phyloP scores from a whole-genome alignment of 2,329 filamentous ascomycete genomes.

The Penicillium sp. region DNA sequence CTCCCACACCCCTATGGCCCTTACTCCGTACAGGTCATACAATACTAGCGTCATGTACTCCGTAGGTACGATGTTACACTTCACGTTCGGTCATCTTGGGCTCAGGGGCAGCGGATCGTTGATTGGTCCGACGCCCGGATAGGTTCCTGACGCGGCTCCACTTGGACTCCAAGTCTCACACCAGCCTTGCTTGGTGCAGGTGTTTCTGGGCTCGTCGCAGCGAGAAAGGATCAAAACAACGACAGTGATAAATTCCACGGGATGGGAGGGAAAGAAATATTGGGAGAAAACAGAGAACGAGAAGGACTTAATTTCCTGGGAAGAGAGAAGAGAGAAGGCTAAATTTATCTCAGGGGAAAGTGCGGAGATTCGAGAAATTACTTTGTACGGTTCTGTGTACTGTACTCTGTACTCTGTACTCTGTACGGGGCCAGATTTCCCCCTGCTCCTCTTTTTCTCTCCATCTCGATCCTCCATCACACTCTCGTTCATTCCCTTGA shows the following conservation, averaged over 20 bases:
- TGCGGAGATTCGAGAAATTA: constrained; percentile 6
- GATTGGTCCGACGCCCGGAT: constrained; percentile 17
- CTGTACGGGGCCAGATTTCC: constrained; percentile 14
- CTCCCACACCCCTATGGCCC: background rate
- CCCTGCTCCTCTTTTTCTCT: constrained; percentile 20
- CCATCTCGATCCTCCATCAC: constrained; percentile 14
- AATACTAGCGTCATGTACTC: background rate
- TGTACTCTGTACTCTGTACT: too few species aligned
- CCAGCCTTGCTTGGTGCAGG: constrained; percentile 12
- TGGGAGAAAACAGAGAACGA: background rate
- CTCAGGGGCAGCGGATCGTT: constrained; percentile 16
- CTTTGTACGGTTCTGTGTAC: too few species aligned
- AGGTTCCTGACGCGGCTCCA: constrained; percentile 26
- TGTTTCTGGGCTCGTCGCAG: too few species aligned
- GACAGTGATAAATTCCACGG: too few species aligned
- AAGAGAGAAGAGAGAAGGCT: too few species aligned
- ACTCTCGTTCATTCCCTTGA: constrained; percentile 8
- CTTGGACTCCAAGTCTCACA: constrained; percentile 9
- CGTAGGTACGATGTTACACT: background rate
- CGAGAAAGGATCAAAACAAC: too few species aligned
- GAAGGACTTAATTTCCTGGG: too few species aligned
- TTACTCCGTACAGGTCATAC: background rate
- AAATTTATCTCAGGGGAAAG: background rate
- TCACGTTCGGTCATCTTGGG: constrained; percentile 11
- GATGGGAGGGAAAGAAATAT: background rate